phyloP scores from a whole-genome alignment of 805 yeast species.

The Wickerhamiella galacta region DNA sequence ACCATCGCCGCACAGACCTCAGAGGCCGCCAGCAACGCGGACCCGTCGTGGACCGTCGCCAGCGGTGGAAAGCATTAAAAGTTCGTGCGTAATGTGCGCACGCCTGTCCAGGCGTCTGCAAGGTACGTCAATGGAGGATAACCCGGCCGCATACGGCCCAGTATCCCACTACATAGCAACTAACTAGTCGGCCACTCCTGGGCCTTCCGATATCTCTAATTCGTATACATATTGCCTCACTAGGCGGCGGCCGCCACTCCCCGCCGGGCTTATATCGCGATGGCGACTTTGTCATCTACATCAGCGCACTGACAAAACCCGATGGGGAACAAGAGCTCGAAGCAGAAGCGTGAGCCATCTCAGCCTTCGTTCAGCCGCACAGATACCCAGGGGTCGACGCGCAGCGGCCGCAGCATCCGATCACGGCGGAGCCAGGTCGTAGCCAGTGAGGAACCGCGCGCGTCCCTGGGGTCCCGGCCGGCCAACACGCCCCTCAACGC shows the following conservation, averaged over 20 bases:
- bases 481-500: conserved; percentile 6
- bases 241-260: no score
- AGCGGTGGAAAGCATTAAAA: background rate
- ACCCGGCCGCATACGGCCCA: background rate
- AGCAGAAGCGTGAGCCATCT: conserved; percentile 13
- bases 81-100: background rate
- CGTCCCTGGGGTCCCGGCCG: conserved; percentile 11
- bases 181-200: no score
- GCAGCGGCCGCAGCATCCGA: conserved; percentile 13
- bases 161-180: background rate
- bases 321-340: conserved; percentile 27
- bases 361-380: conserved; percentile 21
- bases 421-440: background rate
- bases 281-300: background rate
- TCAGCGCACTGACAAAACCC: background rate
- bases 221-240: no score
- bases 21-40: conserved; percentile 2
- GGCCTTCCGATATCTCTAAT: no score
- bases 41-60: conserved; percentile 3
- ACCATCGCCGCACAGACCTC: conserved; percentile 4
- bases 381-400: conserved; percentile 27
- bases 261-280: no score
- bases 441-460: conserved; percentile 1
- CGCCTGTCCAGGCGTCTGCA: background rate
- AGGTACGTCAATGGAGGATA: background rate